Evolutionary conservation across 106 monocot genomes (phyloP).

Genomic region (Ottelia alismoides): DNA sequence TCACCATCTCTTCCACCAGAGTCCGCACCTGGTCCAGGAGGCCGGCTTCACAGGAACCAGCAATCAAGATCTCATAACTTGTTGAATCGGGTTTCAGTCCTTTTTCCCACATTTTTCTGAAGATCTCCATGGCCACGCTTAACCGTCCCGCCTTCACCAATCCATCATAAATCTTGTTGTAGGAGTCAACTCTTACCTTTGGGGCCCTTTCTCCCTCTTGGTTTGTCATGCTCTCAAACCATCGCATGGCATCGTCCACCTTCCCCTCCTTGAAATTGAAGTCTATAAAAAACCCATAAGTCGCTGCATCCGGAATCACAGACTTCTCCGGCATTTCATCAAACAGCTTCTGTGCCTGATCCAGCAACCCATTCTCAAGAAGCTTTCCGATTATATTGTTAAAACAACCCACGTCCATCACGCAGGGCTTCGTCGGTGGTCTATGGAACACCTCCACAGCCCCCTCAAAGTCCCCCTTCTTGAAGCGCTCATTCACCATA

Average conservation of each 20-base stretch:
- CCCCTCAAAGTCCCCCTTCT: neutral
- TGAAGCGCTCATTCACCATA: no score
- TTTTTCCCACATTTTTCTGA: slow-evolving; percentile 40
- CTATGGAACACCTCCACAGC: no score
- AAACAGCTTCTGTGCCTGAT: no score
- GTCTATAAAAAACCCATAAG: slow-evolving; percentile 52
- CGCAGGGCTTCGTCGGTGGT: no score
- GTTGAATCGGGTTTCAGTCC: slow-evolving; percentile 25
- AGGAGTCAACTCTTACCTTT: no score
- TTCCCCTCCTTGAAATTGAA: slow-evolving; percentile 34
- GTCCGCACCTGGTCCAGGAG: slow-evolving; percentile 29
- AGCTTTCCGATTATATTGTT: slow-evolving; percentile 14
- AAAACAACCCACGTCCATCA: slow-evolving; percentile 2
- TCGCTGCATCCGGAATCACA: slow-evolving; percentile 13
- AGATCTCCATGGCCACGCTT: no score
- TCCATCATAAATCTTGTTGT: slow-evolving; percentile 53
- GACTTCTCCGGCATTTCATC: slow-evolving; percentile 12
- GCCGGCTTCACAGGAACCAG: slow-evolving; percentile 30
- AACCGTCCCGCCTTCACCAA: slow-evolving; percentile 37
- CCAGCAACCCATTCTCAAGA: neutral
- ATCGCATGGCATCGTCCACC: no score
- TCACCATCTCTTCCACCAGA: no score
- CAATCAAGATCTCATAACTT: slow-evolving; percentile 40
- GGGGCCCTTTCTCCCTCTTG: no score
- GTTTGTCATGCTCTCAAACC: no score